These are phyloP conservation scores for Inga oerstediana DNA, from an alignment of 306 rosid genomes.

Conservation along the genomic window DNA sequence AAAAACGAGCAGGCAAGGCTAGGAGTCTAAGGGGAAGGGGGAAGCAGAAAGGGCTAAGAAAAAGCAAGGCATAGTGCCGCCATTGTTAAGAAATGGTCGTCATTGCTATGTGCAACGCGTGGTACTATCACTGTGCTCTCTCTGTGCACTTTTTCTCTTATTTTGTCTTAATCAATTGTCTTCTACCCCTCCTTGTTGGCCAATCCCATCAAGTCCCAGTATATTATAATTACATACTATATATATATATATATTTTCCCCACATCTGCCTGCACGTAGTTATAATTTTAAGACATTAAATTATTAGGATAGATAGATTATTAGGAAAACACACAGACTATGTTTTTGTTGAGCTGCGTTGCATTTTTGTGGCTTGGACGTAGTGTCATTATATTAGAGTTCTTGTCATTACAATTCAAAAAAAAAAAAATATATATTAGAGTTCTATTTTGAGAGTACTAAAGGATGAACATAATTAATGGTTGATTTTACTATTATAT, in stretches of 20 bases:
- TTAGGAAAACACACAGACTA: neutral
- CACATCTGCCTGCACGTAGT: neutral
- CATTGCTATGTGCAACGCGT: slow-evolving; percentile 48
- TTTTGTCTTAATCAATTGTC: slow-evolving; percentile 29
- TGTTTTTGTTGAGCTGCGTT: no score
- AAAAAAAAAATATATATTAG: no score
- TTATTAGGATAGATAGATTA: no score
- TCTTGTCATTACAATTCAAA: no score
- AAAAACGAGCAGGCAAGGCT: slow-evolving; percentile 51
- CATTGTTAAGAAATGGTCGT: slow-evolving; percentile 39
- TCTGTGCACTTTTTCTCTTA: neutral
- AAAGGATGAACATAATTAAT: neutral
- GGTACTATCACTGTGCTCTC: slow-evolving; percentile 44
- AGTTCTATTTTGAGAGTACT: neutral
- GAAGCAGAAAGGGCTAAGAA: slow-evolving; percentile 5
- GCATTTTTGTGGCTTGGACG: neutral
- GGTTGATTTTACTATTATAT: neutral
- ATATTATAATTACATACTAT: neutral
- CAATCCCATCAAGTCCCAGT: slow-evolving; percentile 12
- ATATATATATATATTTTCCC: no score
- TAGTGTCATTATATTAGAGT: neutral
- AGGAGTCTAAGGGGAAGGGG: slow-evolving; percentile 15
- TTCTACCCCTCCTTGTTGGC: neutral
- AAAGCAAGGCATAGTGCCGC: slow-evolving; percentile 42
- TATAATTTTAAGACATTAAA: no score